A percentile compares a stretch with the other conserved stretches of the same genome.
Evolutionary conservation across 2,329 filamentous ascomycete species (phyloP).

Genomic region (Fusarium sp.): DNA sequence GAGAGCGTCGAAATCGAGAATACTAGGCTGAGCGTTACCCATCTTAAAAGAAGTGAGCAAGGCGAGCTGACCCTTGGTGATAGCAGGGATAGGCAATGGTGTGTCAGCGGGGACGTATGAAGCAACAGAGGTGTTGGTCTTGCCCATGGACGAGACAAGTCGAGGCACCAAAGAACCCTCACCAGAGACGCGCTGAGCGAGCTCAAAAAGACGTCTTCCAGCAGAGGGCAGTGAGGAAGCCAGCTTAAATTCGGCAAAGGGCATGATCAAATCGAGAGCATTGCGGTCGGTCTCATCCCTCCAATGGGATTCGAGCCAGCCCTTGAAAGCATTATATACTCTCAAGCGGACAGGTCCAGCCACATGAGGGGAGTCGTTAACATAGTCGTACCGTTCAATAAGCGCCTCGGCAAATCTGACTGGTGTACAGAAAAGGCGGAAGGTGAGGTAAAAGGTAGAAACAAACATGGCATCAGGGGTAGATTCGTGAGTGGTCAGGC

Average conservation of each 20-base stretch:
- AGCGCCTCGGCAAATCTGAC: slow-evolving; percentile 81
- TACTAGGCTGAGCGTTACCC: slow-evolving; percentile 75
- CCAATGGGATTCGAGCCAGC: slow-evolving; percentile 98
- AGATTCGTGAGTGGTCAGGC: slow-evolving; percentile 90
- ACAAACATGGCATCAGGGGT: slow-evolving; percentile 93
- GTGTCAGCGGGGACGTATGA: slow-evolving; percentile 78
- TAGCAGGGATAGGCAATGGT: slow-evolving; percentile 74
- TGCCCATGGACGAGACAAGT: slow-evolving; percentile 86
- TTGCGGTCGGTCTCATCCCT: slow-evolving; percentile 81
- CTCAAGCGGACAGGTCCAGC: slow-evolving; percentile 86
- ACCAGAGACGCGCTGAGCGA: slow-evolving; percentile 81
- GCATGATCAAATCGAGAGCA: slow-evolving; percentile 79
- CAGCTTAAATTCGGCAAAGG: slow-evolving; percentile 83
- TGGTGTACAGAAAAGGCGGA: slow-evolving; percentile 90
- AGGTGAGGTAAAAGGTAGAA: slow-evolving; percentile 95
- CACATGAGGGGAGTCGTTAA: slow-evolving; percentile 79
- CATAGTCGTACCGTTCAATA: slow-evolving; percentile 93
- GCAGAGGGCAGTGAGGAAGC: slow-evolving; percentile 77
- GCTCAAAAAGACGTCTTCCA: slow-evolving; percentile 81
- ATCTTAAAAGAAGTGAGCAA: slow-evolving; percentile 79
- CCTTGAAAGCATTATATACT: slow-evolving; percentile 97
- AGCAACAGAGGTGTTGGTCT: slow-evolving; percentile 81
- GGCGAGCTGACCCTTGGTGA: slow-evolving; percentile 82
- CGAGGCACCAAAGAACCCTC: slow-evolving; percentile 84
- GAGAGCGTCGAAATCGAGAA: slow-evolving; percentile 90